Base-by-base conservation (phyloP, 352 stramenopile genomes). In the Phytophthora hybrid region DNA sequence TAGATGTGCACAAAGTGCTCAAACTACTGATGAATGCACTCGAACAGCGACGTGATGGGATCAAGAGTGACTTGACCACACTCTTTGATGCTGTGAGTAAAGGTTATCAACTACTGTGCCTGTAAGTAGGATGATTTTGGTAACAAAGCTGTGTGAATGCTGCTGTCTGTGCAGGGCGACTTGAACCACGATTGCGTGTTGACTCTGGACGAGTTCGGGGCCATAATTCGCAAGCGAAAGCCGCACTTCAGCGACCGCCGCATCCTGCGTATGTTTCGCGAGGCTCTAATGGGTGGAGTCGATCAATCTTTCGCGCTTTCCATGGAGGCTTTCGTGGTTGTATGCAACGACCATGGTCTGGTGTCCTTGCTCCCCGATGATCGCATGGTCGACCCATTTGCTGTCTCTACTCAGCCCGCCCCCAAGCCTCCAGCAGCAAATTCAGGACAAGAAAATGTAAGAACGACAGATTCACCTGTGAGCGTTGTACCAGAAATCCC, bases 241-340 rank as follows among this genome's bases (percentile, higher is more conserved):
- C 77, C 83, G 0, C 68, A 84, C 11, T 94, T 93, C 57, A 93
- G 85, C 58, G 85, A 92, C 16, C 82, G 87, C 4, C 80, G 85
- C 0, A 79, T 94, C 49, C 66, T 94, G 49, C 87, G 85, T 2
- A 94, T 94, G 87, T 93, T 94, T 46, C 84, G 85, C 1, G 85
- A 94, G 51, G 83, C 87, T 37, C 59, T 94, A 14, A 92, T 91
- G 80, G 74, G 82, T 18, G 72, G 85, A 11, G 71, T 61, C 1
- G 77, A 90, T n/a, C 85, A 93, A 61, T 92, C 87, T 0, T 94
- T 93, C 55, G 84, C 84, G 16, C 72, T 94, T 21, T 93, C 87
- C 5, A 92, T 91, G 80, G 74, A 82, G 3, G 83, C 87, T 2
- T 93, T 94, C 21, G 79, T 93, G 31, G 60, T 82, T 39, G 85